Conservation (phyloP, 192 early-diverging fungal species). For the Coemansia sp. region DNA sequence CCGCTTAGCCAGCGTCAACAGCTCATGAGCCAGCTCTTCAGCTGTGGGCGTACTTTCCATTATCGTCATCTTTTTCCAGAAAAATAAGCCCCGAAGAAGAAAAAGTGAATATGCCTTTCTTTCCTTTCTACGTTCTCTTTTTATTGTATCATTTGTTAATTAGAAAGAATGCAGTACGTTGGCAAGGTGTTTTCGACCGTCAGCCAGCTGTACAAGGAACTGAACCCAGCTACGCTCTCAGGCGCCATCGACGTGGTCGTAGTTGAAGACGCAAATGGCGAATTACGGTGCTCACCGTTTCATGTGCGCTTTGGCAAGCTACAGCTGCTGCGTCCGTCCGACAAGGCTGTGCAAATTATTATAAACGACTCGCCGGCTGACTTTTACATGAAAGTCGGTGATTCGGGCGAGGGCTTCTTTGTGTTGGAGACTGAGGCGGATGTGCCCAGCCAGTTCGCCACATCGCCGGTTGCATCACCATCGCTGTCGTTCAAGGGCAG, state of each 20-base stretch:
- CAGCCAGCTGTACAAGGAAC: conserved; percentile 88
- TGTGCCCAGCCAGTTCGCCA: conserved; percentile 89
- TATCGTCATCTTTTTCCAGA: conserved; percentile 2
- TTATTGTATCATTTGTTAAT: neutral
- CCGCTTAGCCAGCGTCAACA: neutral
- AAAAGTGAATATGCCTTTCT: neutral
- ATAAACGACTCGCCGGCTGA: conserved; percentile 78
- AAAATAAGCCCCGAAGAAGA: neutral
- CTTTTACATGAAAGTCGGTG: conserved; percentile 95
- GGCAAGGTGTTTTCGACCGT: conserved; percentile 74
- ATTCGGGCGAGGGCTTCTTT: conserved; percentile 97
- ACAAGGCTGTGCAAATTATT: conserved; percentile 86
- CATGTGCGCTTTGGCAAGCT: conserved; percentile 98
- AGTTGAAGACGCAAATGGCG: conserved; percentile 79
- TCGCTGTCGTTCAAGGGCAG: conserved; percentile 31
- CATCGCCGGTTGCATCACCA: conserved; percentile 82
- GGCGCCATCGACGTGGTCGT: conserved; percentile 99
- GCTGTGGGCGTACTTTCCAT: neutral
- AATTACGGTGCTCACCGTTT: conserved; percentile 90
- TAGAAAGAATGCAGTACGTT: conserved; percentile 59
- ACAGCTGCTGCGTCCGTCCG: conserved; percentile 83
- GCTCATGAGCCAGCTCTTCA: conserved; percentile 9
- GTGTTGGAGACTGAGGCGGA: conserved; percentile 89
- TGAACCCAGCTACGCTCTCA: conserved; percentile 95
- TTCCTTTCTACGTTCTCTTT: neutral